phyloP scores from a whole-genome alignment of 768 basidiomycete genomes.

The Kwoniella europaea region DNA sequence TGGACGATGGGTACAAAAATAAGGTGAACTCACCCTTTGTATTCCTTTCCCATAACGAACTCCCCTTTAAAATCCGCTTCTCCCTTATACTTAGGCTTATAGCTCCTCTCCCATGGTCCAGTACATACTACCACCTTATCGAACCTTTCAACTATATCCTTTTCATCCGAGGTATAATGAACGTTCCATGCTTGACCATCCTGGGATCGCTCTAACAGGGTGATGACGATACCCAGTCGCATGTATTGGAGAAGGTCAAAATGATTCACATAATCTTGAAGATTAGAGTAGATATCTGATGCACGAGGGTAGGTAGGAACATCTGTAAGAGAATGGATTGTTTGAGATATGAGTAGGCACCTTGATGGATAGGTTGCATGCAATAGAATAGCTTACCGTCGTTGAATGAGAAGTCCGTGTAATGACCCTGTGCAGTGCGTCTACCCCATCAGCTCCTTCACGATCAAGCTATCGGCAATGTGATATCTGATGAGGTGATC shows the following conservation, averaged over 20 bases:
- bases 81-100: neutral
- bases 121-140: constrained; percentile 22
- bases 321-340: neutral
- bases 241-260: constrained; percentile 14
- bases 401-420: constrained; percentile 23
- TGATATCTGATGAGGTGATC: neutral
- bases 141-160: neutral
- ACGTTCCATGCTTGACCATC: constrained; percentile 8
- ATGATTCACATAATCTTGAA: constrained; percentile 21
- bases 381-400: neutral
- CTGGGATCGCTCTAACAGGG: neutral
- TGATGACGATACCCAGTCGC: constrained; percentile 1
- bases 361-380: neutral
- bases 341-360: neutral
- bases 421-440: constrained; percentile 4
- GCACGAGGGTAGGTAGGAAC: constrained; percentile 20
- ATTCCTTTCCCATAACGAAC: constrained; percentile 8
- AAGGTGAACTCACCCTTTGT: constrained; percentile 26
- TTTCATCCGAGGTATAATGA: neutral
- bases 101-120: constrained; percentile 16
- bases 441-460: neutral
- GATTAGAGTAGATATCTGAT: constrained; percentile 7
- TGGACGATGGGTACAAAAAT: too few species aligned
- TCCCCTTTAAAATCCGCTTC: constrained; percentile 12
- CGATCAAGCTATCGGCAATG: neutral